phyloP scores from a whole-genome alignment of 805 yeast genomes.

The Pichia heedii region DNA sequence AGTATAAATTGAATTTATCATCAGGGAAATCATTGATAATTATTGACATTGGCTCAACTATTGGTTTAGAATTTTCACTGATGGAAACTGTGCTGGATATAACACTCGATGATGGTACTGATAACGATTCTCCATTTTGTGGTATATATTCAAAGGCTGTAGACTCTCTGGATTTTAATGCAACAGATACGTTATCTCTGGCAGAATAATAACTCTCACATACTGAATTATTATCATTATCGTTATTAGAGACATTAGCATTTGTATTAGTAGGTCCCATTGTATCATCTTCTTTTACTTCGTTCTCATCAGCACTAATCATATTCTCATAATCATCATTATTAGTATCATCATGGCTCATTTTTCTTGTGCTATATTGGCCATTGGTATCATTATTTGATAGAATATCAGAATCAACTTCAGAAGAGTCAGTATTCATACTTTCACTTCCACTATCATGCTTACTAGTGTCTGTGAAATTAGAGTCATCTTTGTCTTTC shows the following conservation, averaged over 20 bases:
- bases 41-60: neutral
- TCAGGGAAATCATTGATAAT: conserved; percentile 59
- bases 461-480: no score
- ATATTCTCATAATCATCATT: neutral
- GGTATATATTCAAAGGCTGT: neutral
- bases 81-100: no score
- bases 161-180: neutral
- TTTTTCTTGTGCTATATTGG: neutral
- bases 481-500: neutral
- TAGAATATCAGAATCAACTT: neutral
- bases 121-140: no score
- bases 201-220: neutral
- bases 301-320: neutral
- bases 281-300: neutral
- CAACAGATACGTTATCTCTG: neutral
- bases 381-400: no score
- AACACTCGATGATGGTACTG: no score
- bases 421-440: neutral
- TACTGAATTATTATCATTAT: neutral
- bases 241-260: no score
- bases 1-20: conserved; percentile 40
- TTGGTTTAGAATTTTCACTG: no score
- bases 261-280: no score
- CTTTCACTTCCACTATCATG: neutral
- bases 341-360: neutral